Conservation (phyloP, 2,329 filamentous ascomycete species). For the Seiridium unicorne region DNA sequence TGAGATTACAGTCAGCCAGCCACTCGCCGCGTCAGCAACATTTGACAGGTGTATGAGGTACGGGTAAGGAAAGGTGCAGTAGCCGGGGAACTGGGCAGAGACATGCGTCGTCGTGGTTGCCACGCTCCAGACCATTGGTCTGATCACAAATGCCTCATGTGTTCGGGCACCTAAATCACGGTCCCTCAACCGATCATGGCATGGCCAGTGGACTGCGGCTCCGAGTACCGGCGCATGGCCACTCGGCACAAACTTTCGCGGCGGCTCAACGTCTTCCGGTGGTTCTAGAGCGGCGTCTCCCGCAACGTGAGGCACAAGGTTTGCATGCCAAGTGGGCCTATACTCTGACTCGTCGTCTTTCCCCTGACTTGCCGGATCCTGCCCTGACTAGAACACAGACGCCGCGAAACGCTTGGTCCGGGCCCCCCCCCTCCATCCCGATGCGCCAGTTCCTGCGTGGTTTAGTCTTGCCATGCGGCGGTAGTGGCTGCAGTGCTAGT, state of each 20-base stretch:
- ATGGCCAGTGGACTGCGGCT: background rate
- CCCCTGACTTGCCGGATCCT: slow-evolving; percentile 1
- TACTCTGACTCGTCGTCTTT: background rate
- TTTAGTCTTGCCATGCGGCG: background rate
- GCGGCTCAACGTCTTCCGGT: background rate
- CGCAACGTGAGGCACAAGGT: background rate
- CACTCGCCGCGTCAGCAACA: too few species aligned
- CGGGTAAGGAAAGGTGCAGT: background rate
- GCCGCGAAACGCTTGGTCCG: background rate
- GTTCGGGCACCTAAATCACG: background rate
- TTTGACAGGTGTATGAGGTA: background rate
- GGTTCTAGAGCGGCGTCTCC: background rate
- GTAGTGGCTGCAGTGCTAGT: background rate
- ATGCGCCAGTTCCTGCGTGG: background rate
- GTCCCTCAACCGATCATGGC: background rate
- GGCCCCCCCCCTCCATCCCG: background rate
- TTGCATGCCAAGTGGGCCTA: background rate
- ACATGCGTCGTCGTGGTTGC: background rate
- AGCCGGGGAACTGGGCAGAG: background rate
- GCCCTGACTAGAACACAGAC: slow-evolving; percentile 3
- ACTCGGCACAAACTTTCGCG: background rate
- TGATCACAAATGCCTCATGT: background rate
- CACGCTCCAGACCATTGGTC: background rate
- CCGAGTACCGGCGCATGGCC: background rate
- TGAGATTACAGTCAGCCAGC: background rate